Conservation (phyloP, 306 rosid genomes). For the Prunus fruticosa region DNA sequence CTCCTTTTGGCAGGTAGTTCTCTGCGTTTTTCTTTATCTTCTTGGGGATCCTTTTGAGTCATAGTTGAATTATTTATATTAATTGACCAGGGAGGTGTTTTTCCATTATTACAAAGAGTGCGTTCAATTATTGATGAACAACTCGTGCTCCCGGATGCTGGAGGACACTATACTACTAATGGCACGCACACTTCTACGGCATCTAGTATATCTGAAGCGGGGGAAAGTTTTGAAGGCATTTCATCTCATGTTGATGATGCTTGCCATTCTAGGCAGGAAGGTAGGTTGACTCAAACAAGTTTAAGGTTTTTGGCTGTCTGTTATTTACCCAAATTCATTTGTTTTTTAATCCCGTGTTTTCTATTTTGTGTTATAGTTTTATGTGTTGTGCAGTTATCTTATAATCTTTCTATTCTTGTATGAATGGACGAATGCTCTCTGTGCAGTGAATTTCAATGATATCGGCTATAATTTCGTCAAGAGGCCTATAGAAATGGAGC, state of each 20-base stretch:
- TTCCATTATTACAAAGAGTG: conserved; percentile 69
- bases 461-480: conserved; percentile 58
- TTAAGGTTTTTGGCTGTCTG: neutral
- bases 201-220: conserved; percentile 23
- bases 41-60: conserved; percentile 19
- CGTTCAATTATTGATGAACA: conserved; percentile 46
- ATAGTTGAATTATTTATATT: conserved; percentile 27
- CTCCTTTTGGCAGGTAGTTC: conserved; percentile 94
- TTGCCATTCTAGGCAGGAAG: conserved; percentile 22
- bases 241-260: conserved; percentile 31
- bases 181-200: conserved; percentile 21
- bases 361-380: neutral
- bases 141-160: conserved; percentile 17
- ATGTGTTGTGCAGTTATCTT: conserved; percentile 2
- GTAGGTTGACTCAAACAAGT: conserved; percentile 26
- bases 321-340: neutral
- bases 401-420: conserved; percentile 14
- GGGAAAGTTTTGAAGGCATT: conserved; percentile 29
- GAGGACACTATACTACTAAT: conserved; percentile 12
- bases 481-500: conserved; percentile 42
- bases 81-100: conserved; percentile 72
- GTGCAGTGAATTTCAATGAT: conserved; percentile 42
- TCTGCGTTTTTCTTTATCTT: neutral
- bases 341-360: neutral
- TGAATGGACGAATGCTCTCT: conserved; percentile 33